Conservation (phyloP, 768 basidiomycete species). For the Mycena floridula region DNA sequence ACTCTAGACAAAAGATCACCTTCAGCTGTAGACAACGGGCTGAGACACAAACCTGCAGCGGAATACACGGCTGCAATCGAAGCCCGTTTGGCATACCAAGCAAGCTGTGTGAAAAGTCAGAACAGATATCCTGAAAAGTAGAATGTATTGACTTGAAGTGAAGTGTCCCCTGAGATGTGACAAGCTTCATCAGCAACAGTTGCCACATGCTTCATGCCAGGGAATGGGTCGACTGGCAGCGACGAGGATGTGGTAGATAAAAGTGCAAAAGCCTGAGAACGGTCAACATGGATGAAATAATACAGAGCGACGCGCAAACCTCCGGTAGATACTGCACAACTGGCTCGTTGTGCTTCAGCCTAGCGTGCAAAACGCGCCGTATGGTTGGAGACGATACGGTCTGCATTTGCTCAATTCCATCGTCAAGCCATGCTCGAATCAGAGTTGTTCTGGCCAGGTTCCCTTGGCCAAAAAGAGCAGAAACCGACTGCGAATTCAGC, state of each 20-base stretch:
- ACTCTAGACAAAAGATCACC: slow-evolving; percentile 33
- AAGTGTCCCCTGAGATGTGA: slow-evolving; percentile 43
- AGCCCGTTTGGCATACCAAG: slow-evolving; percentile 71
- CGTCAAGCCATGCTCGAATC: slow-evolving; percentile 69
- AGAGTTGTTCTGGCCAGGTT: slow-evolving; percentile 59
- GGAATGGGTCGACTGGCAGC: slow-evolving; percentile 51
- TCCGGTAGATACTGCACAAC: slow-evolving; percentile 62
- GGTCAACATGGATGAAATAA: too few species aligned
- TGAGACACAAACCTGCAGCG: slow-evolving; percentile 47
- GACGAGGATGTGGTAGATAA: slow-evolving; percentile 45
- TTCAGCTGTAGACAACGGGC: not conserved
- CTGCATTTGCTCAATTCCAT: slow-evolving; percentile 49
- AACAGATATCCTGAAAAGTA: too few species aligned
- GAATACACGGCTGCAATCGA: slow-evolving; percentile 64
- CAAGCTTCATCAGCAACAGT: slow-evolving; percentile 70
- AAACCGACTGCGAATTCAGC: slow-evolving; percentile 64
- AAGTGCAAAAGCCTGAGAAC: slow-evolving; percentile 64
- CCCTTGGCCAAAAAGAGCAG: slow-evolving; percentile 67
- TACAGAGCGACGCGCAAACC: too few species aligned
- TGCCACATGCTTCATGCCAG: slow-evolving; percentile 55
- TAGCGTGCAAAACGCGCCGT: slow-evolving; percentile 44
- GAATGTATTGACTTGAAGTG: too few species aligned
- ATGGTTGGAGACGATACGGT: slow-evolving; percentile 24
- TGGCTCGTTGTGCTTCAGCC: slow-evolving; percentile 63
- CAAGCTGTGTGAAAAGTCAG: slow-evolving; percentile 41